Evolutionary conservation across 352 stramenopile genomes (phyloP), one percentile per base, ranked within the genome.

Genomic region (Phytophthora foliorum): DNA sequence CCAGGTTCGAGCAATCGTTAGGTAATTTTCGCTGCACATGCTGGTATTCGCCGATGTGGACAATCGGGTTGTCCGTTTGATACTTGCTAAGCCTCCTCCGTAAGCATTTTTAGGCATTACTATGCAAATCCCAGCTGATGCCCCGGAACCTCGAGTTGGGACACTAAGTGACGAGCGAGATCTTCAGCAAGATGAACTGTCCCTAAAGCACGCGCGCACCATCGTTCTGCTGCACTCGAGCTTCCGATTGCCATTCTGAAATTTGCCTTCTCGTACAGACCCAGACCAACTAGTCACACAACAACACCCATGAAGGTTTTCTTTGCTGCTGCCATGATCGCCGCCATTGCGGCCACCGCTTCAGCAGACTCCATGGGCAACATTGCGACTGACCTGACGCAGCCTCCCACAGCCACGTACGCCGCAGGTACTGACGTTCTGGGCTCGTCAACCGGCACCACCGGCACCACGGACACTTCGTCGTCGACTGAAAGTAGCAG

Each of bases 301-400:
- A 45, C 22, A 57, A 66, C 41, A 53, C 41, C 57, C 22, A 75
- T 75, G 67, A 75, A 75, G 55, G 32, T 67, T 63, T 58, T 75
- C 41, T 63, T 63, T 52, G 51, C 25, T 19, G 49, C 49, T 25
- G 61, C 61, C 57, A 21, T 75, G 19, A 63, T 75, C 36, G 51
- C 56, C 46, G 67, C 67, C 25, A 31, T 42, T 31, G 49, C 55
- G 36, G 56, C 61, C 8, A 59, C 49, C 5, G 62, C 55, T 59
- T 71, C 67, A 21, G 67, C 67, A 24, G 54, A 69, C 48, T 63
- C 64, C 25, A 72, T 72, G 64, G 61, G 61, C 32, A 66, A 71
- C 41, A 48, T 61, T 19, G 32, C 45, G 8, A 62, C 22, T 11
- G 2, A 60, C 1, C 13, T 63, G 21, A 70, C 54, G 10, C 42